Evolutionary conservation across 805 yeast species (phyloP).

Genomic region (Dipodascopsis tothii): DNA sequence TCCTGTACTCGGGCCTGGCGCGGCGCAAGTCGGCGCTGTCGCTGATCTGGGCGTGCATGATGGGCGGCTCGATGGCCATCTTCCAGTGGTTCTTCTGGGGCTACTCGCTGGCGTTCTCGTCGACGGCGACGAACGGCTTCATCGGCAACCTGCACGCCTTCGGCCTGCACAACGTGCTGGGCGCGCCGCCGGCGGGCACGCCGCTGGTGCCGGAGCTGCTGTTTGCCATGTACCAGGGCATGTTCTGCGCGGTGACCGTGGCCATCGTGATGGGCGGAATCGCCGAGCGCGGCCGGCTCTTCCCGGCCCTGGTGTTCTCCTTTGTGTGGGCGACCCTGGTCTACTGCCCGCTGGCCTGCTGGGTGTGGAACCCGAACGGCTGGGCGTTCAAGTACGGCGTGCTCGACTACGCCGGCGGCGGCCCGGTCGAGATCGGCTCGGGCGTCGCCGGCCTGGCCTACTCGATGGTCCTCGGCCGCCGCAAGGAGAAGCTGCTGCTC

Average conservation of each 20-base stretch:
- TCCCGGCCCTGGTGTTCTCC: conserved; percentile 74
- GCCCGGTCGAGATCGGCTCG: conserved; percentile 87
- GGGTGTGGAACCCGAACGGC: conserved; percentile 91
- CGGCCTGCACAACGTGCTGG: conserved; percentile 68
- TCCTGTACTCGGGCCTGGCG: conserved; percentile 88
- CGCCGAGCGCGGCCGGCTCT: conserved; percentile 85
- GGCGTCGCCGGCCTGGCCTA: conserved; percentile 88
- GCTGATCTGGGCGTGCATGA: conserved; percentile 85
- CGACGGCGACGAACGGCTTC: conserved; percentile 71
- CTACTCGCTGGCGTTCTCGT: conserved; percentile 81
- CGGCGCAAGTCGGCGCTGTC: conserved; percentile 93
- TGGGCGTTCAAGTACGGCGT: conserved; percentile 94
- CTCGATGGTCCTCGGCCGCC: conserved; percentile 57
- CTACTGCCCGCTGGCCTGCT: conserved; percentile 88
- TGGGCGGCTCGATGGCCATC: conserved; percentile 72
- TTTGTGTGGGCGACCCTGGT: conserved; percentile 88
- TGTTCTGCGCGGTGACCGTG: conserved; percentile 84
- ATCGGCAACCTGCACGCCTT: conserved; percentile 81
- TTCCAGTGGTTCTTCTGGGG: conserved; percentile 99
- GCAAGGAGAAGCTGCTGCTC: conserved; percentile 59
- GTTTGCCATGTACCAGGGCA: conserved; percentile 79
- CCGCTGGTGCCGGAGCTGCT: conserved; percentile 69
- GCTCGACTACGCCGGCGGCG: conserved; percentile 95
- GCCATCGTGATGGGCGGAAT: conserved; percentile 88
- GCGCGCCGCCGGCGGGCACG: conserved; percentile 36